Percentiles rank a stretch among this genome's conserved stretches.
Evolutionary conservation across 805 yeast species (phyloP).

Genomic region (Lachancea sp.): DNA sequence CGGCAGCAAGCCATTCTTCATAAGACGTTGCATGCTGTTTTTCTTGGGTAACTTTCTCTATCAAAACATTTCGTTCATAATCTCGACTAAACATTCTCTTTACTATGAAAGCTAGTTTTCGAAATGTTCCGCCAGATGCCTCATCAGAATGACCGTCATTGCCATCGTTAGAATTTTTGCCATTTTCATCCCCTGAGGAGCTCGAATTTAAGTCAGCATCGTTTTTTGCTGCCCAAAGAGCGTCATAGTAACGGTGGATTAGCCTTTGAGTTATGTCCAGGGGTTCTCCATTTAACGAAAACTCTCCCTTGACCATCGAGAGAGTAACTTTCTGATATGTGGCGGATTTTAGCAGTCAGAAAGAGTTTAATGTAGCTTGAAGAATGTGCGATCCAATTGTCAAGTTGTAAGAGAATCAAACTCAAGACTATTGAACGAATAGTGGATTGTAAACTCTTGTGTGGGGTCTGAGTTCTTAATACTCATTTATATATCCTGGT

Average conservation of each 20-base stretch:
- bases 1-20: constrained; percentile 60
- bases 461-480: too few relatives aligned
- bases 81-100: constrained; percentile 13
- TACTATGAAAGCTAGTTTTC: not conserved
- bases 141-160: not conserved
- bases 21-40: constrained; percentile 47
- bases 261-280: constrained; percentile 18
- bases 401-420: too few relatives aligned
- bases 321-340: not conserved
- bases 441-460: too few relatives aligned
- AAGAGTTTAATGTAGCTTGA: not conserved
- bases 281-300: constrained; percentile 4
- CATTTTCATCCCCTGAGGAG: not conserved
- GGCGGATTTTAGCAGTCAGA: not conserved
- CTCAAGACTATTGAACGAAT: too few relatives aligned
- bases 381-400: too few relatives aligned
- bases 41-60: constrained; percentile 36
- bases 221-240: not conserved
- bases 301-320: constrained; percentile 3
- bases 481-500: too few relatives aligned
- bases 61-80: constrained; percentile 32
- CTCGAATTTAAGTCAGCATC: not conserved
- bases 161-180: not conserved
- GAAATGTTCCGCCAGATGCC: constrained; percentile 2
- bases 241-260: constrained; percentile 16